Conservation (phyloP, 306 rosid species). For the Cucurbita argyrosperma region DNA sequence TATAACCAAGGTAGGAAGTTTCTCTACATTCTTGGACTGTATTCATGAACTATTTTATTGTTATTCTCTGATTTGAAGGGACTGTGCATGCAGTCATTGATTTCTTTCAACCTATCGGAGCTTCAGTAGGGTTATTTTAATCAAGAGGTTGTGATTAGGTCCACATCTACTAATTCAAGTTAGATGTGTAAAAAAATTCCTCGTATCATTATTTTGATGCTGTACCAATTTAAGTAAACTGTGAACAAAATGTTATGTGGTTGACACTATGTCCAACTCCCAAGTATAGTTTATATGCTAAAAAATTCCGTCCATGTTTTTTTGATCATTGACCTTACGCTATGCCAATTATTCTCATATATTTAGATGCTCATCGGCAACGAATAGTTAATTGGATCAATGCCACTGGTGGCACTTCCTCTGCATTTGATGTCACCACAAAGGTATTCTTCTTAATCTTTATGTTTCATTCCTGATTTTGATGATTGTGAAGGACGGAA, state of each 20-base stretch:
- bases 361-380: conserved; percentile 61
- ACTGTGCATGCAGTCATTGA: not conserved
- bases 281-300: not conserved
- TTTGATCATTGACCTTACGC: not conserved
- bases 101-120: not conserved
- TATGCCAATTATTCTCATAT: conserved; percentile 6
- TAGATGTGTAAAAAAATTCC: not conserved
- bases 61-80: not conserved
- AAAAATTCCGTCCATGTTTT: not conserved
- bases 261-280: not conserved
- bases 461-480: not conserved
- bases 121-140: not conserved
- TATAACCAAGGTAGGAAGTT: conserved; percentile 55
- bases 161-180: not conserved
- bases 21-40: not conserved
- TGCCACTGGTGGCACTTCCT: conserved; percentile 58
- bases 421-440: conserved; percentile 72
- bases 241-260: not conserved
- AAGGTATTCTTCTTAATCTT: conserved; percentile 16
- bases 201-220: not conserved
- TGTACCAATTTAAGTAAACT: not conserved
- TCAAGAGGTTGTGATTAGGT: not conserved
- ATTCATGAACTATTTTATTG: not conserved
- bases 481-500: not conserved
- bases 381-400: conserved; percentile 70